These are phyloP conservation scores for Tylopilus plumbeoviolaceoides DNA, from an alignment of 768 basidiomycete genomes.

Conservation along the genomic window DNA sequence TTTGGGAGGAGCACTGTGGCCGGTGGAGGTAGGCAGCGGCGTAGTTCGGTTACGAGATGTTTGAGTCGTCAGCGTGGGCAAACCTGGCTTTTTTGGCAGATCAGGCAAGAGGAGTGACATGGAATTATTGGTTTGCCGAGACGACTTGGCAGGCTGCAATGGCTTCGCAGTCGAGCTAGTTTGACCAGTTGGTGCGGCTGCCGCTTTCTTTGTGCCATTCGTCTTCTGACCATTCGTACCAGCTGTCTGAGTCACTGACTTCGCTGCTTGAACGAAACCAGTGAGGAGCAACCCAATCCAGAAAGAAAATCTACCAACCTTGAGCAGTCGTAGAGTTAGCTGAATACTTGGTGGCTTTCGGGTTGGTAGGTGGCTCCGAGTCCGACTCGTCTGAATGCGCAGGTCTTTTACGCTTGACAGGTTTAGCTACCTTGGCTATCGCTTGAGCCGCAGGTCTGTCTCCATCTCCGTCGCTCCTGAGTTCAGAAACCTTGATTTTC, in stretches of 20 bases:
- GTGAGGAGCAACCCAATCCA: not conserved
- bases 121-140: conserved; percentile 20
- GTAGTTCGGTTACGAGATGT: not conserved
- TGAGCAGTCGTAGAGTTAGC: not conserved
- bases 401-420: conserved; percentile 27
- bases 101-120: conserved; percentile 8
- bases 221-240: not conserved
- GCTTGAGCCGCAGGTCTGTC: conserved; percentile 24
- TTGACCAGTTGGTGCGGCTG: not conserved
- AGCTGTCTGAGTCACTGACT: conserved; percentile 9
- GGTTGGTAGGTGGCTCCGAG: conserved; percentile 11
- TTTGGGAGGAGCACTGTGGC: not conserved
- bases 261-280: conserved; percentile 13
- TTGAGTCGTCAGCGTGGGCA: not conserved
- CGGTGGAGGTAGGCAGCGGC: not conserved
- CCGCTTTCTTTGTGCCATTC: conserved; percentile 4
- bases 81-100: not conserved
- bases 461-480: conserved; percentile 31
- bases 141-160: conserved; percentile 1
- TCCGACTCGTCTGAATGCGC: conserved; percentile 25
- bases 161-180: not conserved
- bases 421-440: conserved; percentile 9
- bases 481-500: conserved; percentile 31
- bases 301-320: conserved; percentile 15
- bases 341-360: conserved; percentile 9